Evolutionary conservation across 495 filamentous ascomycete species (phyloP), one percentile per base, ranked within the genome.

Genomic region (Penicillium argentinense): DNA sequence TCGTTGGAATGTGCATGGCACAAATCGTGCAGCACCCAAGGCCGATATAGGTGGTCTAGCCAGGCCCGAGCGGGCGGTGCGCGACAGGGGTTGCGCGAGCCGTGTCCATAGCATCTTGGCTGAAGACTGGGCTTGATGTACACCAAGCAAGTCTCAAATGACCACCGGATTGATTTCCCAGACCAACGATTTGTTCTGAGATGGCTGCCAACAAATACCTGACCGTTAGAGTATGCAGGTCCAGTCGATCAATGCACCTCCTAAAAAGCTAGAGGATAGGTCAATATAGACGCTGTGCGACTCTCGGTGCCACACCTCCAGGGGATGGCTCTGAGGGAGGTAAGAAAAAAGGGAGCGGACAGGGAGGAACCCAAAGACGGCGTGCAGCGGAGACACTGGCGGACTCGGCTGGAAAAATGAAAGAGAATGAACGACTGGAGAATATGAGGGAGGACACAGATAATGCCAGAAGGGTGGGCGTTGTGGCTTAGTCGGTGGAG

Each of bases 401-500:
- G 24, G 32, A 39, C n/a, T n/a, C n/a, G n/a, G n/a, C n/a, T 44
- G 49, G 24, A 30, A 49, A 18, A 43, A 21, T 9, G 16, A 42
- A 37, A 38, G 21, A 53, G 37, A 54, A 57, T 19, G 51, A 49
- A 39, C 54, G 49, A 59, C 38, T 44, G 32, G 32, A 50, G 41
- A 37, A 30, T 42, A 57, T 50, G 41, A 34, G 11, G 51, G 22
- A 24, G 27, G 30, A 29, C 12, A 26, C 7, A 33, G 39, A 11
- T 33, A 41, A 38, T 16, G 21, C 26, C 26, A 9, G 21, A 18
- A 43, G 40, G 42, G 34, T 34, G 32, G 27, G 32, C 23, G 44
- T 30, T 59, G 52, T 57, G 62, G 59, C 54, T 62, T 42, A 62
- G 59, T 39, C 47, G 40, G 47, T 49, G 54, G 48, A 50, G 53